Evolutionary conservation across 768 basidiomycete species (phyloP).

Genomic region (Termitomyces sp.): DNA sequence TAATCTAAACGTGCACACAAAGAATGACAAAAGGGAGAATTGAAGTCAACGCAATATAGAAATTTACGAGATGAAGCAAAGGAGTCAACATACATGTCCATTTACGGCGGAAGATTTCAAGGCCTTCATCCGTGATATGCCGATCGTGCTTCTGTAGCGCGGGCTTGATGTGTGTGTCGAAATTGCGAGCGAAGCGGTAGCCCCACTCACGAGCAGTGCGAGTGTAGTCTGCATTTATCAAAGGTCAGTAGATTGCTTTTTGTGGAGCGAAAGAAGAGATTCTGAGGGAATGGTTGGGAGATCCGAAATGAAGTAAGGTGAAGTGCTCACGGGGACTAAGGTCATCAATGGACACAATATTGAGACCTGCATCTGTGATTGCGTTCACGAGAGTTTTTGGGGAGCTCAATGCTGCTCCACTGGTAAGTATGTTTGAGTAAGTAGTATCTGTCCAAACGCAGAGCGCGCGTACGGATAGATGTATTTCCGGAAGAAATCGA

Average conservation of each 20-base stretch:
- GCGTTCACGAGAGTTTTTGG: constrained; percentile 3
- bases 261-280: not conserved
- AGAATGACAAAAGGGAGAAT: no score
- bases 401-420: constrained; percentile 4
- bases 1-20: not conserved
- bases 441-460: not conserved
- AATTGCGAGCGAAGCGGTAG: constrained; percentile 4
- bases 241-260: no score
- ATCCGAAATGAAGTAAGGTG: not conserved
- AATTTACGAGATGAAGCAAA: not conserved
- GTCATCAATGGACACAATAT: constrained; percentile 8
- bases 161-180: constrained; percentile 9
- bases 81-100: constrained; percentile 6
- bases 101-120: constrained; percentile 8
- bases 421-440: not conserved
- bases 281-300: no score
- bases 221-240: not conserved
- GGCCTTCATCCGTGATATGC: not conserved
- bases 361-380: constrained; percentile 7
- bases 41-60: not conserved
- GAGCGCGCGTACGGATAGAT: constrained; percentile 6
- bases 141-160: constrained; percentile 2
- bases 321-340: constrained; percentile 6
- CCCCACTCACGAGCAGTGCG: constrained; percentile 13
- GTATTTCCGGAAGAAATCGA: constrained; percentile 10